These are phyloP conservation scores for Excoecaria cochinchinensis DNA, from an alignment of 345 rosid species.

Conservation along the genomic window DNA sequence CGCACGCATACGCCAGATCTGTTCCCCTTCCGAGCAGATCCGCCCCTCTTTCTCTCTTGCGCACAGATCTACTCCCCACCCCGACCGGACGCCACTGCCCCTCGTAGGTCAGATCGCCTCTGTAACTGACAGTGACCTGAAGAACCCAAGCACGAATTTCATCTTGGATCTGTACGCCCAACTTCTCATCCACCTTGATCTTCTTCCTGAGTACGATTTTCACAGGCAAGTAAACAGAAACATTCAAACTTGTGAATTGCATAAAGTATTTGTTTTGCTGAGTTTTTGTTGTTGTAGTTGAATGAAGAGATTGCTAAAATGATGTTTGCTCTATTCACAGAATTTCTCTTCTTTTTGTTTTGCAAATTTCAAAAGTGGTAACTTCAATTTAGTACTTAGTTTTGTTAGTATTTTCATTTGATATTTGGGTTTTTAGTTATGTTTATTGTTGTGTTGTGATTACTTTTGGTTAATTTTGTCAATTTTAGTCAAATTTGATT, in stretches of 20 bases:
- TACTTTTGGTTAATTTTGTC: no score
- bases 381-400: no score
- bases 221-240: constrained; percentile 49
- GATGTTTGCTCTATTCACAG: constrained; percentile 2
- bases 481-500: no score
- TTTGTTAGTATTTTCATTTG: no score
- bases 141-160: constrained; percentile 49
- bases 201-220: constrained; percentile 55
- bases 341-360: constrained; percentile 12
- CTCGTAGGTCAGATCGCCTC: constrained; percentile 56
- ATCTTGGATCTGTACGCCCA: constrained; percentile 58
- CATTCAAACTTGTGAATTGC: constrained; percentile 4
- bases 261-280: constrained; percentile 16
- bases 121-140: constrained; percentile 48
- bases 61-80: no score
- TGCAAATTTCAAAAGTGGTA: constrained; percentile 72
- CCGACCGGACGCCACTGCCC: no score
- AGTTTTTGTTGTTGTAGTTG: no score
- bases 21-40: no score
- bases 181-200: constrained; percentile 66
- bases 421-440: no score
- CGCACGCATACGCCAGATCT: no score
- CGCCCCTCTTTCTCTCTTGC: no score
- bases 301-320: constrained; percentile 62
- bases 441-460: no score